Conservation (phyloP, 2,329 filamentous ascomycete species). For the Fusarium humuli region DNA sequence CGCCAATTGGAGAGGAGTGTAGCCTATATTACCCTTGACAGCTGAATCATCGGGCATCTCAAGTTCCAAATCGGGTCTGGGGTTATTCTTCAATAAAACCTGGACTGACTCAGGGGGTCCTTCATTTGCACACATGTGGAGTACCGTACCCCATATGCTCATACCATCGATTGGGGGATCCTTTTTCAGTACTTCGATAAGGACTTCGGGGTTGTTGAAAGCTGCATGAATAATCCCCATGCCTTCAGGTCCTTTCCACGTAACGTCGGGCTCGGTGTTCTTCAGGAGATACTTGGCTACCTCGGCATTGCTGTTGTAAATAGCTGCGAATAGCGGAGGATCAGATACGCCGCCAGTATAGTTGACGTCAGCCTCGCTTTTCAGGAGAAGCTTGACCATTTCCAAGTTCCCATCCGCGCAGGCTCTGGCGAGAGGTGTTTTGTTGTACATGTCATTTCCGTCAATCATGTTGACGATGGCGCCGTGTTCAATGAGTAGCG, state of each 20-base stretch:
- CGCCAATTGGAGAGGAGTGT: neutral
- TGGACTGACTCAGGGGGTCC: neutral
- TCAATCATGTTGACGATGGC: neutral
- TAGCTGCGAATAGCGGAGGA: neutral
- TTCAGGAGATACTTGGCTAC: neutral
- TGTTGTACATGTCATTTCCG: neutral
- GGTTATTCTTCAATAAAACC: neutral
- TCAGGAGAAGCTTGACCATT: neutral
- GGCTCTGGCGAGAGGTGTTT: neutral
- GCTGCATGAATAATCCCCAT: neutral
- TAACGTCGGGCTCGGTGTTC: neutral
- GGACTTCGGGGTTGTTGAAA: rapidly evolving
- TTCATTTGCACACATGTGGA: neutral
- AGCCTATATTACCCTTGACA: neutral
- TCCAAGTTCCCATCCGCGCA: neutral
- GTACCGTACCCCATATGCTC: neutral
- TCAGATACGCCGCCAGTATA: neutral
- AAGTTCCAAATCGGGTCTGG: neutral
- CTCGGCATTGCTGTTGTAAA: neutral
- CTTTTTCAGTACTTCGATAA: neutral
- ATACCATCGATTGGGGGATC: neutral
- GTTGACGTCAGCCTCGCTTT: neutral
- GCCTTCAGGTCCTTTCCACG: neutral
- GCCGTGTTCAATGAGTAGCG: neutral
- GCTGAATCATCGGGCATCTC: neutral